These are phyloP conservation scores for Linum tenue DNA, from an alignment of 345 rosid species.

Conservation along the genomic window DNA sequence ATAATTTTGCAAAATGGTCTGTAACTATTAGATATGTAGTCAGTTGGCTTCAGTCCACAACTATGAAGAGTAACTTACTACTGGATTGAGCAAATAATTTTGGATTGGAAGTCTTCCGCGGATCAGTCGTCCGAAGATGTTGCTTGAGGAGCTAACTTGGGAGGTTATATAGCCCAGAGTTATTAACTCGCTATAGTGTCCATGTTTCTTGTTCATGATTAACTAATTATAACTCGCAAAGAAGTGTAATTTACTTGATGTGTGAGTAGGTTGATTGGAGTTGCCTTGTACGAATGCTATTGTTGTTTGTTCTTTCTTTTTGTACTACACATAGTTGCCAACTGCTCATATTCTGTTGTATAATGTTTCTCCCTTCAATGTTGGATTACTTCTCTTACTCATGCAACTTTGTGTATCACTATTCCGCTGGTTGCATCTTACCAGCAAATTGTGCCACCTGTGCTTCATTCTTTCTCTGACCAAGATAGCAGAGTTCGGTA, in stretches of 20 bases:
- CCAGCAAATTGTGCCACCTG: constrained; percentile 96
- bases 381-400: neutral
- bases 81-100: neutral
- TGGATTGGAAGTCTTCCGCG: neutral
- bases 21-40: neutral
- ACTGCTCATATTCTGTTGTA: neutral
- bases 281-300: no score
- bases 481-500: constrained; percentile 98
- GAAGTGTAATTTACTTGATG: no score
- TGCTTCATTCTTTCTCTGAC: constrained; percentile 76
- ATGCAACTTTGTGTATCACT: constrained; percentile 9
- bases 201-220: no score
- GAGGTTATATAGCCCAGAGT: neutral
- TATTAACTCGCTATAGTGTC: no score
- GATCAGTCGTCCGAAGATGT: neutral
- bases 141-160: neutral
- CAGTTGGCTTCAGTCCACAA: neutral
- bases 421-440: constrained; percentile 21
- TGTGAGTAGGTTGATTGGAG: no score
- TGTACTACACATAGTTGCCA: neutral
- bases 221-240: no score
- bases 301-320: neutral
- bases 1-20: neutral
- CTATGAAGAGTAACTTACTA: no score
- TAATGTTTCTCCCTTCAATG: neutral